phyloP scores from a whole-genome alignment of 108 stramenopile genomes.

The Nannochloropsis oceanica region DNA sequence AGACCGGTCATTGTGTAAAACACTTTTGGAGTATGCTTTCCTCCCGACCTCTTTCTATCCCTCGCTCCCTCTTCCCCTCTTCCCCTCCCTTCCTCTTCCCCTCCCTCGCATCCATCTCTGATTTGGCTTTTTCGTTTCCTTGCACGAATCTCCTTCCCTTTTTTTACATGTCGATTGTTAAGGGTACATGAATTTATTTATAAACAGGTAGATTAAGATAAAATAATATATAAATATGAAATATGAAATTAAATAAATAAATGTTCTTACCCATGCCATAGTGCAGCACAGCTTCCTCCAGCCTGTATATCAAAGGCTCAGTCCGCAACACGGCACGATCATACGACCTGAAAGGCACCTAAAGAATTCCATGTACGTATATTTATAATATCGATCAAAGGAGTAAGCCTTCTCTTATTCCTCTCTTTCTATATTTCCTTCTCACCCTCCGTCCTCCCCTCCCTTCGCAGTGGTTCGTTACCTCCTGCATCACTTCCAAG shows the following conservation, averaged over 20 bases:
- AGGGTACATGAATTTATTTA: too few species aligned
- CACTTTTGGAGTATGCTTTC: not conserved
- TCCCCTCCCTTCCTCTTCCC: not conserved
- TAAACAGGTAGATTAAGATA: too few species aligned
- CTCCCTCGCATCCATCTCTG: not conserved
- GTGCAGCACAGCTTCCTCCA: not conserved
- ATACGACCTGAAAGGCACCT: not conserved
- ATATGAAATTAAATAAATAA: too few species aligned
- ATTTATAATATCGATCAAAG: too few species aligned
- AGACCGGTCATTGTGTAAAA: not conserved
- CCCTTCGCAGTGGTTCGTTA: not conserved
- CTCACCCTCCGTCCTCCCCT: not conserved
- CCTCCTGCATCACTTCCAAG: not conserved
- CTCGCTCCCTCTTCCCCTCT: not conserved
- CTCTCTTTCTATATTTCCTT: too few species aligned
- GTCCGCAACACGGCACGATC: not conserved
- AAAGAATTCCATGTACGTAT: not conserved
- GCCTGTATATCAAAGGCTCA: not conserved
- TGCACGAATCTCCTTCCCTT: not conserved
- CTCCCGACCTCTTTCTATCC: not conserved
- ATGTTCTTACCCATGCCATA: not conserved
- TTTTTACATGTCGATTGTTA: too few species aligned
- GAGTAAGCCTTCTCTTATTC: too few species aligned
- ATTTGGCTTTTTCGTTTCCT: not conserved
- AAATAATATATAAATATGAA: too few species aligned